Evolutionary conservation across 1,139 yeast species (phyloP), one percentile per base, ranked within the genome.

Genomic region (Yamadazyma dushanensis): DNA sequence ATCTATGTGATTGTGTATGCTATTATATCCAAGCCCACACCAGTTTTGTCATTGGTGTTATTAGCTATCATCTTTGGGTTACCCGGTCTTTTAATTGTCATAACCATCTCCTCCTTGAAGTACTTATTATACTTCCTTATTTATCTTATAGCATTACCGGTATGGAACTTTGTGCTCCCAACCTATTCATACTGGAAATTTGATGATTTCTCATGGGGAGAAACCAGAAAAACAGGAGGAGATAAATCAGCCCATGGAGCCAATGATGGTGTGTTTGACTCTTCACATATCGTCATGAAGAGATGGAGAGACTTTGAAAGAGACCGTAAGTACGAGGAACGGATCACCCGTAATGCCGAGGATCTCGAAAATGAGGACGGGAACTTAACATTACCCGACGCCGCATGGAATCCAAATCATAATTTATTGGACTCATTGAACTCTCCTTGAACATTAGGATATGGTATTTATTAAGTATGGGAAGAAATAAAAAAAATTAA

Each of bases 171-270:
- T 56, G 83, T 90, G 5, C 70, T 92, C 38, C 98, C 98, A 3
- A 59, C 79, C 34, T 87, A 92, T 61, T 88, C 97, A 0, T 92
- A 61, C 52, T 92, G 98, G 98, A 90, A 90, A 61, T 92, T 92
- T 62, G 98, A 92, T 61, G 98, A 92, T 61, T 92, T 92, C 66
- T 80, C 92, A 52, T 92, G 98, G 98, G 98, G 98, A 60, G 97
- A 90, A 47, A 92, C 98, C 4, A 78, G 98, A 70, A 75, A 85
- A 15, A 80, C 92, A 40, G 79, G 78, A 14, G 94, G 79, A 8
- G 78, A 71, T 43, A 73, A 73, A 46, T 85, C 80, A 23, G 73
- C 63, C 4, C 95, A 87, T 56, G 89, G 80, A 38, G 68, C 58
- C 11, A 78, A 67, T 29, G 87, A 77, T 35, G 97, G 97, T 47